Percentiles rank a stretch among this genome's conserved stretches.
Conservation (phyloP, 495 filamentous ascomycete genomes). For the Sphaerosporella brunnea region DNA sequence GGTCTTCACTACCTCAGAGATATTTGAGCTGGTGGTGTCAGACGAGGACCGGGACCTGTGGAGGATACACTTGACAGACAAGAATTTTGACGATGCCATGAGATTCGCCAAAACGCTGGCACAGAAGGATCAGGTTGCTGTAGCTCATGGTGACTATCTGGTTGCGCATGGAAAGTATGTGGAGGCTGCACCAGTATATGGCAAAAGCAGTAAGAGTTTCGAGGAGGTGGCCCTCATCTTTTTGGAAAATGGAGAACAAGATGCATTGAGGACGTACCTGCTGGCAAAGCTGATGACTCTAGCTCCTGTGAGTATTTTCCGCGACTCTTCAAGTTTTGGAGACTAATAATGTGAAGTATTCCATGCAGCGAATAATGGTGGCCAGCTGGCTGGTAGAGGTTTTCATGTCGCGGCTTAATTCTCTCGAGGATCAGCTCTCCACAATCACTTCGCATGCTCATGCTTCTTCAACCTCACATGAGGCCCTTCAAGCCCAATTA, state of each 20-base stretch:
- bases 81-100: slow-evolving; percentile 74
- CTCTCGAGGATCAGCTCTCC: slow-evolving; percentile 80
- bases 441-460: slow-evolving; percentile 43
- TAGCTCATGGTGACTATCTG: slow-evolving; percentile 75
- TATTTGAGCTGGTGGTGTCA: slow-evolving; percentile 77
- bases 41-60: slow-evolving; percentile 89
- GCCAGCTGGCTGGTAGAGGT: slow-evolving; percentile 88
- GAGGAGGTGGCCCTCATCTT: slow-evolving; percentile 86
- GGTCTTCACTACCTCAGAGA: slow-evolving; percentile 77
- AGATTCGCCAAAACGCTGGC: slow-evolving; percentile 54
- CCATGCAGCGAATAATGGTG: slow-evolving; percentile 91
- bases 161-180: slow-evolving; percentile 58
- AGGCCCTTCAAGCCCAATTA: slow-evolving; percentile 63
- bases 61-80: slow-evolving; percentile 69
- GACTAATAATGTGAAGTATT: slow-evolving; percentile 27
- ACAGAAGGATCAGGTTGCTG: slow-evolving; percentile 77
- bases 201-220: slow-evolving; percentile 87
- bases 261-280: slow-evolving; percentile 82
- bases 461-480: slow-evolving; percentile 9
- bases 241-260: slow-evolving; percentile 73
- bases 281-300: slow-evolving; percentile 63
- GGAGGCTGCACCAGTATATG: slow-evolving; percentile 79
- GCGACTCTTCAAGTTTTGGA: background rate
- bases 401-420: slow-evolving; percentile 93
- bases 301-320: slow-evolving; percentile 35